Evolutionary conservation across 805 yeast genomes (phyloP).

Genomic region (Yarrowia yakushimensis): DNA sequence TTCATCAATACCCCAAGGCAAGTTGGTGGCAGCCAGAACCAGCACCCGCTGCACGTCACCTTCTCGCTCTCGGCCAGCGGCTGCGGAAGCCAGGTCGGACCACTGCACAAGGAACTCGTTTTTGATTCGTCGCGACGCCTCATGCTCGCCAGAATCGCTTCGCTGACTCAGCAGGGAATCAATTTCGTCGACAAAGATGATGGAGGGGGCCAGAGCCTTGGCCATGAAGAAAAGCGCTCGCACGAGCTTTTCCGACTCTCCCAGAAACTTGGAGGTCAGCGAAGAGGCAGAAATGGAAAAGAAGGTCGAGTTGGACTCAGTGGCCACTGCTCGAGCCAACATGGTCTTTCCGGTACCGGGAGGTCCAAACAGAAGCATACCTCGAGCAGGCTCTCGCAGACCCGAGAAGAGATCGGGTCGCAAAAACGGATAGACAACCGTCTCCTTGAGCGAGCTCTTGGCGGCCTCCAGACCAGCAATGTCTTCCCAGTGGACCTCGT

Average conservation of each 20-base stretch:
- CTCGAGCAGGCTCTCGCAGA: conserved; percentile 87
- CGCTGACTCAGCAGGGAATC: conserved; percentile 84
- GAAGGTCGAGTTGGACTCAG: conserved; percentile 89
- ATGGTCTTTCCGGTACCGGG: conserved; percentile 99
- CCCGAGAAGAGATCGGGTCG: conserved; percentile 92
- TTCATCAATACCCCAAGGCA: conserved; percentile 97
- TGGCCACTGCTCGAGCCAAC: conserved; percentile 95
- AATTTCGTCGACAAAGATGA: conserved; percentile 93
- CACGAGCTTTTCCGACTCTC: conserved; percentile 92
- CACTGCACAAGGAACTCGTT: conserved; percentile 93
- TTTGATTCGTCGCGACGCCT: conserved; percentile 82
- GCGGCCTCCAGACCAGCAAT: conserved; percentile 91
- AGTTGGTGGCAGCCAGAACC: conserved; percentile 89
- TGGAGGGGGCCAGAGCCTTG: conserved; percentile 81
- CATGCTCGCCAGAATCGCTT: conserved; percentile 74
- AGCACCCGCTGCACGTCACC: conserved; percentile 61
- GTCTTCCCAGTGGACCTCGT: conserved; percentile 91
- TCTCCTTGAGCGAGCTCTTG: conserved; percentile 82
- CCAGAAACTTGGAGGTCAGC: conserved; percentile 74
- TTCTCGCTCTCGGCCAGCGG: conserved; percentile 64
- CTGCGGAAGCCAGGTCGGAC: conserved; percentile 87
- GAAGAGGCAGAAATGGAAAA: conserved; percentile 89
- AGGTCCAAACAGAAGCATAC: conserved; percentile 95
- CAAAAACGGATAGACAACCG: conserved; percentile 92
- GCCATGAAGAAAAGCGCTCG: conserved; percentile 84